Conservation (phyloP, 2,329 filamentous ascomycete species). For the Fusarium liriodendri region DNA sequence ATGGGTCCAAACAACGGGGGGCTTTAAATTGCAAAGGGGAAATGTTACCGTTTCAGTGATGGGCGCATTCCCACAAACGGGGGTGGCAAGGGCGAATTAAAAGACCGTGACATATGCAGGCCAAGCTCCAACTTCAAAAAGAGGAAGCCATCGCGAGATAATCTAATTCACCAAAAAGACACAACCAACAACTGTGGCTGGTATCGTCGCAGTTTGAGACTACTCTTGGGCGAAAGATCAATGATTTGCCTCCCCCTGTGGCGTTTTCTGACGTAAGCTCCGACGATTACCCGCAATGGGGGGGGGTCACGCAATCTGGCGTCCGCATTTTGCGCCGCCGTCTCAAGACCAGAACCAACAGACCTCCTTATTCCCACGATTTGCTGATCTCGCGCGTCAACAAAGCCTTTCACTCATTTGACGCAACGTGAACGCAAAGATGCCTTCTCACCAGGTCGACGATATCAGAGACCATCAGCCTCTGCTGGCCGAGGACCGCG, state of each 20-base stretch:
- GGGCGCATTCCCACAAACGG: background rate
- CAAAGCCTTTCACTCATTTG: background rate
- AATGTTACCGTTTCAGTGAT: conserved; percentile 6
- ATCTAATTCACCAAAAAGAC: background rate
- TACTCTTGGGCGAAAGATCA: background rate
- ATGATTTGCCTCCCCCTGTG: background rate
- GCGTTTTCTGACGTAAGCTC: conserved; percentile 5
- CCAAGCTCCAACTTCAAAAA: background rate
- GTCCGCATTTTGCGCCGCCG: background rate
- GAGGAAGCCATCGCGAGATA: background rate
- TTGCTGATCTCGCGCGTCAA: background rate
- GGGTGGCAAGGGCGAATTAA: background rate
- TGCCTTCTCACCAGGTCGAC: conserved; percentile 21
- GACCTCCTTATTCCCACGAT: background rate
- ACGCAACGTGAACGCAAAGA: background rate
- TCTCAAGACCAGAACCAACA: background rate
- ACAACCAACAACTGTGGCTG: background rate
- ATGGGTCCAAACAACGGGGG: background rate
- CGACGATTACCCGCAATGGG: conserved; percentile 36
- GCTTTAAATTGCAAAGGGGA: conserved; percentile 18
- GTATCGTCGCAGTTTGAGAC: background rate
- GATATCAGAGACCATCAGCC: conserved; percentile 25
- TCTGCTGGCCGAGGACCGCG: conserved; percentile 25
- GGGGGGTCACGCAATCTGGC: background rate
- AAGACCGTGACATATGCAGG: background rate